phyloP scores from a whole-genome alignment of 208 protist genomes.

The Tetramitus jugosus region DNA sequence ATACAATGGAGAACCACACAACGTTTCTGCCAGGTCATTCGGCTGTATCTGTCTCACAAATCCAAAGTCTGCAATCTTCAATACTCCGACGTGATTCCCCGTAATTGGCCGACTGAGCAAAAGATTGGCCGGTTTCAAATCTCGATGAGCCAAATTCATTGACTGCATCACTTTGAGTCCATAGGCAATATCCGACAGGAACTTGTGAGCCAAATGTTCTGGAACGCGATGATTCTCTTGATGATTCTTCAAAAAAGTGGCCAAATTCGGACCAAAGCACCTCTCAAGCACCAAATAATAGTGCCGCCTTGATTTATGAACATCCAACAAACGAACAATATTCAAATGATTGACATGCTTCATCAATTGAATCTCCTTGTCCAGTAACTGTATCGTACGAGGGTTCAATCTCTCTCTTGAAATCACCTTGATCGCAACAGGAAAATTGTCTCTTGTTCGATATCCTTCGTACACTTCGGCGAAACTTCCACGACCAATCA shows the following conservation, averaged over 20 bases:
- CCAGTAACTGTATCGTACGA: neutral
- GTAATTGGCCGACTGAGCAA: conserved; percentile 29
- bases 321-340: neutral
- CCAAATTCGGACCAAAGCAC: neutral
- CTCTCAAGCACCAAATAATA: conserved; percentile 1
- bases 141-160: conserved; percentile 59
- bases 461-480: conserved; percentile 16
- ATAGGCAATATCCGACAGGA: neutral
- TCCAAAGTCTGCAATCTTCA: conserved; percentile 9
- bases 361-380: neutral
- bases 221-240: neutral
- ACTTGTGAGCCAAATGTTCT: neutral
- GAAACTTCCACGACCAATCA: neutral
- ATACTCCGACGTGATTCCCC: no score
- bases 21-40: conserved; percentile 4
- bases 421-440: conserved; percentile 15
- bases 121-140: conserved; percentile 74
- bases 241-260: neutral
- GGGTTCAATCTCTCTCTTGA: neutral
- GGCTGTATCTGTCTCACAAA: neutral
- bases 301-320: neutral
- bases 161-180: neutral
- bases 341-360: neutral
- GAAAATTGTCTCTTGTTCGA: neutral
- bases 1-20: neutral